Conservation (phyloP, 345 rosid species). For the Citrus mangshanensis region DNA sequence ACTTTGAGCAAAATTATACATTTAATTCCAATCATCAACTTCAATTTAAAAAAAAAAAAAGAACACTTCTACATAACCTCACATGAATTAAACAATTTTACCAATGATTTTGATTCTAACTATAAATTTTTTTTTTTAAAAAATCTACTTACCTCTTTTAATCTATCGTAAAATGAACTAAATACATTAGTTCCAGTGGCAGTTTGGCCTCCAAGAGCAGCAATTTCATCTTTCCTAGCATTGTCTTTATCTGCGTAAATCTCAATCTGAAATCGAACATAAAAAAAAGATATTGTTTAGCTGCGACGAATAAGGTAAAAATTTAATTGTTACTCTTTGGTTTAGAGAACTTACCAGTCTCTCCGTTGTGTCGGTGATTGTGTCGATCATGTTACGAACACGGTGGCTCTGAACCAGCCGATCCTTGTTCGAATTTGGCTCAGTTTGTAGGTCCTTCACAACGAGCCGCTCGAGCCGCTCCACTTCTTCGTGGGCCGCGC, state of each 20-base stretch:
- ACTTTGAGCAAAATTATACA: neutral
- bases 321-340: neutral
- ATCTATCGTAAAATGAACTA: conserved; percentile 83
- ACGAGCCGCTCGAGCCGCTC: conserved; percentile 82
- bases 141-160: conserved; percentile 72
- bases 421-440: conserved; percentile 63
- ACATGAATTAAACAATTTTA: neutral
- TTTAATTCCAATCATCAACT: too few relatives aligned
- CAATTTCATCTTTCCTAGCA: conserved; percentile 93
- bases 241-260: conserved; percentile 79
- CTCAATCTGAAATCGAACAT: conserved; percentile 50
- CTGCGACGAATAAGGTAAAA: neutral
- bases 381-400: conserved; percentile 75
- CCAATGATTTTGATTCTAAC: neutral
- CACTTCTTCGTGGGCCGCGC: conserved; percentile 85
- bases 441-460: conserved; percentile 86
- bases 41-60: too few relatives aligned
- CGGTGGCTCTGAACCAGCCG: conserved; percentile 89
- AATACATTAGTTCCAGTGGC: conserved; percentile 69
- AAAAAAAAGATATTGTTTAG: neutral
- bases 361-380: conserved; percentile 52
- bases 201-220: conserved; percentile 88
- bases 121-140: too few relatives aligned
- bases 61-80: neutral
- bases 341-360: conserved; percentile 48